phyloP scores from a whole-genome alignment of 106 monocot genomes.

The Vanilla planifolia region DNA sequence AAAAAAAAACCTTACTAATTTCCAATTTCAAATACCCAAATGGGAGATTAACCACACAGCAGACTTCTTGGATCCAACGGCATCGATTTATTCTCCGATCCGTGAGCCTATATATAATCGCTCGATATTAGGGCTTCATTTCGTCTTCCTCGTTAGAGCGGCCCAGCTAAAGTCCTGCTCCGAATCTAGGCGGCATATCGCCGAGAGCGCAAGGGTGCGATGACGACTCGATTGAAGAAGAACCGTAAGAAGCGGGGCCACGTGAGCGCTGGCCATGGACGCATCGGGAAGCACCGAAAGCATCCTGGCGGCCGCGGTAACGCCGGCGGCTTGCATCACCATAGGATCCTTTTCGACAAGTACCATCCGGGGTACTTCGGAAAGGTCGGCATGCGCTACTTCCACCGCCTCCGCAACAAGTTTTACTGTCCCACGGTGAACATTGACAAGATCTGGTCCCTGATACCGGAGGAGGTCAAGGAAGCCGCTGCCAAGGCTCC shows the following conservation, averaged over 20 bases:
- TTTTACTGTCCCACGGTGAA: slow-evolving; percentile 37
- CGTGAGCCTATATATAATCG: no score
- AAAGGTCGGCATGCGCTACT: slow-evolving; percentile 43
- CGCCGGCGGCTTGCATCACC: slow-evolving; percentile 45
- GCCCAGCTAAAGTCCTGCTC: no score
- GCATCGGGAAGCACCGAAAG: slow-evolving; percentile 48
- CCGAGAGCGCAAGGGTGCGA: neutral
- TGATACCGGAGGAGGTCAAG: slow-evolving; percentile 35
- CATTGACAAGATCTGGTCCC: slow-evolving; percentile 46
- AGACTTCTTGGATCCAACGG: no score
- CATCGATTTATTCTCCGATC: no score
- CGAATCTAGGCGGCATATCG: no score
- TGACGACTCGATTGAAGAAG: slow-evolving; percentile 50
- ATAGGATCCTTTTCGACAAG: slow-evolving; percentile 38
- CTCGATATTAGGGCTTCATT: no score
- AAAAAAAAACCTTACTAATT: no score
- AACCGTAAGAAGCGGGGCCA: slow-evolving; percentile 50
- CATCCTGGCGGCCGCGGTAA: slow-evolving; percentile 43
- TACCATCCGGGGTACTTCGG: slow-evolving; percentile 42
- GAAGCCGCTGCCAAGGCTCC: slow-evolving; percentile 9
- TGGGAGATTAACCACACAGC: no score
- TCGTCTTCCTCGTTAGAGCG: no score
- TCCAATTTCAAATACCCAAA: no score
- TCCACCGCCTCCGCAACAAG: slow-evolving; percentile 39
- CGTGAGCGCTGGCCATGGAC: slow-evolving; percentile 42